Conservation (phyloP, 345 rosid species). For the Aurinia saxatilis region DNA sequence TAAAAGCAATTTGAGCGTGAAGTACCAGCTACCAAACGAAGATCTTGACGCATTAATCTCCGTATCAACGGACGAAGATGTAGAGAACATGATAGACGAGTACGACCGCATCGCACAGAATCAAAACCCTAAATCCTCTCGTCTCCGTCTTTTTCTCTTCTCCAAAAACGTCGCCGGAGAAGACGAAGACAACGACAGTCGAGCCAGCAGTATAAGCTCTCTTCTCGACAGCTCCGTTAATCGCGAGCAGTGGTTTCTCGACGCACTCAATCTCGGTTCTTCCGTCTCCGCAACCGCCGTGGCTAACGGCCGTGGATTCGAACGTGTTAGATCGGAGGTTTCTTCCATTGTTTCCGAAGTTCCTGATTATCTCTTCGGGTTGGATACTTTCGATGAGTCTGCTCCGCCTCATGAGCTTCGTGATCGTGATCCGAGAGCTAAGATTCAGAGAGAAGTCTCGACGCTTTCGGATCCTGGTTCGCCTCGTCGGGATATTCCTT, state of each 20-base stretch:
- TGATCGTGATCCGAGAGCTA: conserved; percentile 44
- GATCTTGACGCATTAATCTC: conserved; percentile 95
- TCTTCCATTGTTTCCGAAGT: conserved; percentile 84
- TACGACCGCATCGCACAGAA: conserved; percentile 70
- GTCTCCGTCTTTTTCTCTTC: conserved; percentile 83
- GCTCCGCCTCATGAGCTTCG: conserved; percentile 33
- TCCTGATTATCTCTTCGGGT: conserved; percentile 85
- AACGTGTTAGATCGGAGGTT: conserved; percentile 73
- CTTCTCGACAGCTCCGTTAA: conserved; percentile 78
- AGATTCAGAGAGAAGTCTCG: conserved; percentile 51
- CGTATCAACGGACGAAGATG: conserved; percentile 88
- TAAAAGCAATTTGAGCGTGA: conserved; percentile 50
- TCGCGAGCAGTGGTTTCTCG: conserved; percentile 88
- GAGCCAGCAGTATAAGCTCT: conserved; percentile 70
- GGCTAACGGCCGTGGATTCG: conserved; percentile 35
- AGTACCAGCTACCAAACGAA: conserved; percentile 93
- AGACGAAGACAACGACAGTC: conserved; percentile 49
- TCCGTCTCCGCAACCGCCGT: conserved; percentile 17
- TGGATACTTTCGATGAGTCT: conserved; percentile 65
- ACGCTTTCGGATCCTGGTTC: conserved; percentile 80
- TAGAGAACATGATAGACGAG: conserved; percentile 97
- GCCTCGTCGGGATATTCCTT: conserved; percentile 63
- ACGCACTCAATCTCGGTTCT: conserved; percentile 65
- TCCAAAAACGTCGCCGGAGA: conserved; percentile 35
- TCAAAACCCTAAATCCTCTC: conserved; percentile 65